phyloP scores from a whole-genome alignment of 495 filamentous ascomycete genomes.

The Aspergillus egyptiacus region DNA sequence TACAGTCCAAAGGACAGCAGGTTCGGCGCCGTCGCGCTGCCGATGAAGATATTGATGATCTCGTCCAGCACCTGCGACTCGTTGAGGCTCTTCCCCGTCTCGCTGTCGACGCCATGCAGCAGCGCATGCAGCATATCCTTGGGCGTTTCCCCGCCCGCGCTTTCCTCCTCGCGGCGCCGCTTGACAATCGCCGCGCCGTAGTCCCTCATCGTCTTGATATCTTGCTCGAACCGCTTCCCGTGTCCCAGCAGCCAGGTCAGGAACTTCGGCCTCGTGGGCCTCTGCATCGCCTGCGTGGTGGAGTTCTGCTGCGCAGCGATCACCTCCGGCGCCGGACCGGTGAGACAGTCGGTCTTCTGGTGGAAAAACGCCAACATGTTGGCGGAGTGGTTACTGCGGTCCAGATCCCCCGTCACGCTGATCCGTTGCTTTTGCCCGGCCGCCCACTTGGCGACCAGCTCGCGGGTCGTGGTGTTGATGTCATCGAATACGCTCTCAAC shows the following conservation, averaged over 20 bases:
- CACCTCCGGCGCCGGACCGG: conserved; percentile 28
- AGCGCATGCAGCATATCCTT: conserved; percentile 68
- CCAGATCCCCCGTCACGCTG: conserved; percentile 61
- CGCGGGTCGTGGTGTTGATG: conserved; percentile 61
- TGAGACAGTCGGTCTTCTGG: conserved; percentile 29
- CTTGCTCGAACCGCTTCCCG: conserved; percentile 42
- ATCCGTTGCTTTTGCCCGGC: conserved; percentile 50
- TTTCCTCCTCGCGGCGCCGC: conserved; percentile 36
- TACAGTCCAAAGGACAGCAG: conserved; percentile 41
- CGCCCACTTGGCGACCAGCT: conserved; percentile 66
- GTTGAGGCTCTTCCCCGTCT: conserved; percentile 56
- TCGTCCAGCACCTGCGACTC: conserved; percentile 62
- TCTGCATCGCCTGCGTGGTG: conserved; percentile 40
- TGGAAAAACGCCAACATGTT: conserved; percentile 59
- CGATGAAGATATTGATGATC: conserved; percentile 50
- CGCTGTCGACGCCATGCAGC: conserved; percentile 58
- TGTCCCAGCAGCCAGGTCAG: conserved; percentile 38
- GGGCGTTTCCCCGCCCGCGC: conserved; percentile 43
- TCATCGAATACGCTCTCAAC: conserved; percentile 36
- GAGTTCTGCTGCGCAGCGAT: conserved; percentile 36
- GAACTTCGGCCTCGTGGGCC: conserved; percentile 34
- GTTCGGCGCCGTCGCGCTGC: conserved; percentile 40
- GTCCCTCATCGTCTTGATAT: conserved; percentile 53
- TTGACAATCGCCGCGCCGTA: conserved; percentile 55
- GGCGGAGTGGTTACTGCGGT: conserved; percentile 63